Percentiles rank a stretch among this genome's conserved stretches.
Conservation (phyloP, 2,329 filamentous ascomycete species). For the Aspergillus pseudotamarii region DNA sequence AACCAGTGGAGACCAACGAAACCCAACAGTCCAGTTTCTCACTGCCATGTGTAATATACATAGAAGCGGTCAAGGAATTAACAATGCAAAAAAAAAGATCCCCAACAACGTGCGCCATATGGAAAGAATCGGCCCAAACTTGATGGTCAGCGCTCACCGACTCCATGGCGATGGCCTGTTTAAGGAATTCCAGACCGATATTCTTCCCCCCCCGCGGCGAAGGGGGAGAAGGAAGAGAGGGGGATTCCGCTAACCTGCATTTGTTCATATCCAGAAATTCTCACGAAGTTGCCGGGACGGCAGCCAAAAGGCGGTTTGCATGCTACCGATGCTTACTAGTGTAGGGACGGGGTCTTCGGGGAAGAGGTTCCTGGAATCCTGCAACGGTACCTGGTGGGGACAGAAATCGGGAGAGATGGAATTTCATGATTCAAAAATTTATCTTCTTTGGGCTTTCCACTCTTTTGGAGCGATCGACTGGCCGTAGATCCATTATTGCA, state of each 20-base stretch:
- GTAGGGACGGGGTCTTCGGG: constrained; percentile 32
- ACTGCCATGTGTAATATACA: constrained; percentile 15
- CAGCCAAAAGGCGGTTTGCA: constrained; percentile 20
- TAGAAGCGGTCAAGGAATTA: constrained; percentile 16
- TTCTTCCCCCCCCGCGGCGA: neutral
- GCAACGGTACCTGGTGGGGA: constrained; percentile 26
- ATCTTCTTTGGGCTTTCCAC: neutral
- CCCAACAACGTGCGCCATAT: neutral
- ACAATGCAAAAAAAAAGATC: neutral
- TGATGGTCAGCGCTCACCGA: constrained; percentile 12
- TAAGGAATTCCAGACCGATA: constrained; percentile 7
- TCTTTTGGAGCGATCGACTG: constrained; percentile 4
- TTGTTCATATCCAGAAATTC: constrained; percentile 3
- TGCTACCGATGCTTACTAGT: constrained; percentile 31
- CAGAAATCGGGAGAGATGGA: constrained; percentile 4
- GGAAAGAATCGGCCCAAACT: neutral
- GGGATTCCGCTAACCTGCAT: neutral
- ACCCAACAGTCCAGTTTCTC: constrained; percentile 8
- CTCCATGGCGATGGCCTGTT: constrained; percentile 2
- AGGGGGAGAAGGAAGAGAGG: neutral
- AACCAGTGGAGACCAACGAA: constrained; percentile 4
- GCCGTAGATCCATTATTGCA: constrained; percentile 10
- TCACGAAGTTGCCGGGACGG: constrained; percentile 15
- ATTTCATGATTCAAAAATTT: constrained; percentile 4
- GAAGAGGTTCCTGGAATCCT: constrained; percentile 38